These are phyloP conservation scores for Leccinum griseonigrum DNA, from an alignment of 1,284 basidiomycete species.

Conservation along the genomic window DNA sequence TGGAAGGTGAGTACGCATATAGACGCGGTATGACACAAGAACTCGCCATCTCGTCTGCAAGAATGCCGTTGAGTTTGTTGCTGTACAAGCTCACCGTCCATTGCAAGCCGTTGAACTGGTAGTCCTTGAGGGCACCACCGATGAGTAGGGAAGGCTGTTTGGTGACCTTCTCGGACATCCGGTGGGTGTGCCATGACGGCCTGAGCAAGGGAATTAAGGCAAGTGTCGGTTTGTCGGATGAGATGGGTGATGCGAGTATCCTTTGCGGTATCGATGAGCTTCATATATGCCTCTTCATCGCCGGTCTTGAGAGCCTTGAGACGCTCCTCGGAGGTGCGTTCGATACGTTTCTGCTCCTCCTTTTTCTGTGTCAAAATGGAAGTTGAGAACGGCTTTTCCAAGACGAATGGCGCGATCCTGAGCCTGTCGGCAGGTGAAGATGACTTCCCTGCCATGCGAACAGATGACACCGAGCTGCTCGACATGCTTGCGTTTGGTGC, in stretches of 20 bases:
- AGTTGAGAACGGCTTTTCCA: slow-evolving; percentile 81
- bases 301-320: slow-evolving; percentile 96
- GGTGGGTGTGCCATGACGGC: slow-evolving; percentile 95
- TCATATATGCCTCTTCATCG: slow-evolving; percentile 99
- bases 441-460: slow-evolving; percentile 78
- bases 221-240: slow-evolving; percentile 93
- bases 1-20: slow-evolving; percentile 12
- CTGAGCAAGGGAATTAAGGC: slow-evolving; percentile 93
- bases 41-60: slow-evolving; percentile 96
- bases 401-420: slow-evolving; percentile 83
- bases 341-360: slow-evolving; percentile 98
- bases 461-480: slow-evolving; percentile 91
- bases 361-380: slow-evolving; percentile 91
- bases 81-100: slow-evolving; percentile 99
- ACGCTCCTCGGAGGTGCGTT: slow-evolving; percentile 97
- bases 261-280: slow-evolving; percentile 98
- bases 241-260: slow-evolving; percentile 99
- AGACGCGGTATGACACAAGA: not conserved
- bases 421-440: slow-evolving; percentile 59
- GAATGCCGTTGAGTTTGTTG: slow-evolving; percentile 94
- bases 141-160: slow-evolving; percentile 83
- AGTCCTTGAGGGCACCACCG: slow-evolving; percentile 87
- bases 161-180: slow-evolving; percentile 86
- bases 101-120: slow-evolving; percentile 89
- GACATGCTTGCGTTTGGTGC: slow-evolving; percentile 91